A percentile compares a stretch with the other conserved stretches of the same genome.
Conservation (phyloP, 2,329 filamentous ascomycete genomes). For the Cercospora berteroae region DNA sequence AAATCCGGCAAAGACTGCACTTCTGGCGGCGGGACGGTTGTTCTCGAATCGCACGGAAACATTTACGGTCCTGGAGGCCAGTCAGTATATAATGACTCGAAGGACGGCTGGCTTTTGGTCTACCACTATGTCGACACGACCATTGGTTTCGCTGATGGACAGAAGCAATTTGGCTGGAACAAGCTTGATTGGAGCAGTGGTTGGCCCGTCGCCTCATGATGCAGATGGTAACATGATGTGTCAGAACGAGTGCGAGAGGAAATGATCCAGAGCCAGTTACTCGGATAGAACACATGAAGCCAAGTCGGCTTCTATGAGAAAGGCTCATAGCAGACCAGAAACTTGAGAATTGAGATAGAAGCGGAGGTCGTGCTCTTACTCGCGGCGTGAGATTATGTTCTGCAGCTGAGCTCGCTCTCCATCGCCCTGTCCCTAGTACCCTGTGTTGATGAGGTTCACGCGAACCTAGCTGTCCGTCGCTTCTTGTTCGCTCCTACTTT, state of each 20-base stretch:
- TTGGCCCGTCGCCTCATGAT: constrained; percentile 43
- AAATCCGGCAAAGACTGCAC: constrained; percentile 54
- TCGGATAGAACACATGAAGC: neutral
- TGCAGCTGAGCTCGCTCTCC: neutral
- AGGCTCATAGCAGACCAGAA: neutral
- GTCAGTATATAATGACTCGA: constrained; percentile 55
- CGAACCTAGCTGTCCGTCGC: neutral
- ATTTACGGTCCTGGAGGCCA: constrained; percentile 67
- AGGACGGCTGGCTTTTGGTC: constrained; percentile 56
- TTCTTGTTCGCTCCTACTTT: neutral
- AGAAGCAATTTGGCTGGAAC: constrained; percentile 56
- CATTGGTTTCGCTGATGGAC: constrained; percentile 37
- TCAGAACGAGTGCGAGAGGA: neutral
- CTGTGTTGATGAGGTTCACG: neutral
- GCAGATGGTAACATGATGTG: neutral
- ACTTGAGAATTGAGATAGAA: neutral
- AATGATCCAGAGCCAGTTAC: neutral
- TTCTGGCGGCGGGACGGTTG: constrained; percentile 58
- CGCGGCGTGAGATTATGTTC: neutral
- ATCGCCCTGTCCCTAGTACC: neutral
- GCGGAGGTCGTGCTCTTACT: neutral
- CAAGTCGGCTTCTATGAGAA: neutral
- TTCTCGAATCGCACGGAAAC: constrained; percentile 59
- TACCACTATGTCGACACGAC: constrained; percentile 61
- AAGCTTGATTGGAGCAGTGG: constrained; percentile 50